Evolutionary conservation across 345 rosid genomes (phyloP), one percentile per base, ranked within the genome.

Genomic region (Lepidium didymum): DNA sequence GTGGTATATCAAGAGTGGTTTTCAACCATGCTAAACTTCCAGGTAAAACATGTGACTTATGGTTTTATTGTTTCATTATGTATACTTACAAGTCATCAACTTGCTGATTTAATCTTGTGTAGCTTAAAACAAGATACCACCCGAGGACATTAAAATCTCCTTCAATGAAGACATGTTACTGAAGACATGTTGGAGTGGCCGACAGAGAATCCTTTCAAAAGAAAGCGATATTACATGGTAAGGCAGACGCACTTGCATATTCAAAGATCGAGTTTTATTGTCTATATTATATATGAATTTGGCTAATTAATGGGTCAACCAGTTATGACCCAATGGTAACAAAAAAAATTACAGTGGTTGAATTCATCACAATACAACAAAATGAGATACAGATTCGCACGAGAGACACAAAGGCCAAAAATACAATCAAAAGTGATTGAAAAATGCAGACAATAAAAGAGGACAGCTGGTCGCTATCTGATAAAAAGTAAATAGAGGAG

Each of bases 381-480:
- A 40, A 60, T 50, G 67, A 60, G 31, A 50, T 50, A 50, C 16
- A 50, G 67, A 69, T 70, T 70, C 75, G 68, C 68, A 61, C 27
- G 44, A 60, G 60, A 27, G 53, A 69, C 53, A 50, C 33, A 29
- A 29, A 31, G 10, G 33, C 59, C 59, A 59, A 49, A 58, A 12
- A 59, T n/a, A 50, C 13, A 3, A 40, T 59, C 59, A 59, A 59
- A 59, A 69, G 59, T 49, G 58, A 45, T 57, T 42, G 34, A 68
- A 68, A 42, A 16, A 35, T 36, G 7, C 33, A 31, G 16, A 59
- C 67, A 13, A 35, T 70, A 59, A 59, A 59, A 33, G 60, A 41
- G 38, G 38, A 52, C 62, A 70, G 54, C 43, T 33, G 44, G 62
- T 52, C 31, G 37, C 61, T 51, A 41, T 51, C 67, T 41, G 27